Evolutionary conservation across 352 stramenopile species (phyloP).

Genomic region (Elongisporangium senticosum): DNA sequence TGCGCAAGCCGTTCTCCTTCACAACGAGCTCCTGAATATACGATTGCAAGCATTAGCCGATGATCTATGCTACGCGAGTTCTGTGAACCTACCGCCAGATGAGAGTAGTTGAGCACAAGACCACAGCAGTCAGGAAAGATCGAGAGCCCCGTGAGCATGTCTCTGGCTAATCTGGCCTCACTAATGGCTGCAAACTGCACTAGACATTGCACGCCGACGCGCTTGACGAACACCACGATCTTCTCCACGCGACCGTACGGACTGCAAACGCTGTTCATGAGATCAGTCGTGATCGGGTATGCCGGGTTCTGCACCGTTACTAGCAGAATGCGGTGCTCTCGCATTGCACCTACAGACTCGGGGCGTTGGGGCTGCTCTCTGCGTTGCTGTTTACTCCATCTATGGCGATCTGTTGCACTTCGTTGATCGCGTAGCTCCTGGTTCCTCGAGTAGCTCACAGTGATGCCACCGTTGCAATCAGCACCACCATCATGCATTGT

Average conservation of each 20-base stretch:
- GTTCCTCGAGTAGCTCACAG: slow-evolving; percentile 51
- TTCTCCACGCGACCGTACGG: slow-evolving; percentile 50
- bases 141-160: slow-evolving; percentile 40
- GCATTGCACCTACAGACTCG: slow-evolving; percentile 2
- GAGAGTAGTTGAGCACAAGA: slow-evolving; percentile 59
- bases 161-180: slow-evolving; percentile 35
- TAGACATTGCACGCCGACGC: slow-evolving; percentile 45
- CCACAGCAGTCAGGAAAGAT: slow-evolving; percentile 58
- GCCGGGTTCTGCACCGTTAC: slow-evolving; percentile 65
- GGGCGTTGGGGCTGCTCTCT: slow-evolving; percentile 2
- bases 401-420: slow-evolving; percentile 7
- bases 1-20: slow-evolving; percentile 50
- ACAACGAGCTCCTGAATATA: slow-evolving; percentile 44
- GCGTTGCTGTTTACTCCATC: slow-evolving; percentile 8
- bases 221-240: slow-evolving; percentile 58
- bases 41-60: not conserved
- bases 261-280: slow-evolving; percentile 43
- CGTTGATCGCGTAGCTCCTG: slow-evolving; percentile 43
- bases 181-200: slow-evolving; percentile 43
- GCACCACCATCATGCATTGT: not conserved
- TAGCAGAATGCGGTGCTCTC: slow-evolving; percentile 52
- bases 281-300: slow-evolving; percentile 50
- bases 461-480: slow-evolving; percentile 10
- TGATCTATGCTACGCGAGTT: not conserved
- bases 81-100: slow-evolving; percentile 27